Evolutionary conservation across 202 grass and related monocot species (phyloP), one percentile per base, ranked within the genome.

Genomic region (Setaria viridis): DNA sequence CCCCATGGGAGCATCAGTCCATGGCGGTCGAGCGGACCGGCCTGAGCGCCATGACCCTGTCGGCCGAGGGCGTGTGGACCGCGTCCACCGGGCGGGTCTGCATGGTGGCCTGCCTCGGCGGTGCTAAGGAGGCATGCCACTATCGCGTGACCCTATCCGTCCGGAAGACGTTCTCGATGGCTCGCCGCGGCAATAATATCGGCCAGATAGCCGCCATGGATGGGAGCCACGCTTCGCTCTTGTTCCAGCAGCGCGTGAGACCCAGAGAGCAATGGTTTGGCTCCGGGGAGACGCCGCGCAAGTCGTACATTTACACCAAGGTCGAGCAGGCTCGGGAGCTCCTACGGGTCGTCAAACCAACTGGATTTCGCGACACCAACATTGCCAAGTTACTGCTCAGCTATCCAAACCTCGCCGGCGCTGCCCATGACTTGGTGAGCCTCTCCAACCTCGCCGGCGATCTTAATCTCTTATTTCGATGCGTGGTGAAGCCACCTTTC

Each of bases 91-190:
- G 92, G 20, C 87, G 80, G 65, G 55, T 65, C 8, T 90, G 87
- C 89, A 94, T 94, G 92, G 85, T 88, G 55, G 92, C 72, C n/a
- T 94, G 92, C 80, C 80, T 94, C 9, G 87, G 78, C 41, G 47
- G 29, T 16, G 71, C 68, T 56, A 39, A 88, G 10, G 71, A 16
- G 11, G 65, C 45, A 2, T 93, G 91, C 11, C 5, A 45, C 48
- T 88, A 88, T 46, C 91, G 91, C 16, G 80, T 92, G 80, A 91
- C 83, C 43, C 71, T 95, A 6, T 90, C 86, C 75, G 35, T 90
- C 57, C 85, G 75, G 54, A 90, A 59, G 76, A 70, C 63, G 2
- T 81, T 96, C 73, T 93, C 89, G 0, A 79, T 93, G 37, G 84
- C 77, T 29, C 75, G 58, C 54, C 80, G 91, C 11, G 82, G 64